These are phyloP conservation scores for Cordyceps fumosorosea DNA, from an alignment of 2,329 filamentous ascomycete genomes.

Conservation along the genomic window DNA sequence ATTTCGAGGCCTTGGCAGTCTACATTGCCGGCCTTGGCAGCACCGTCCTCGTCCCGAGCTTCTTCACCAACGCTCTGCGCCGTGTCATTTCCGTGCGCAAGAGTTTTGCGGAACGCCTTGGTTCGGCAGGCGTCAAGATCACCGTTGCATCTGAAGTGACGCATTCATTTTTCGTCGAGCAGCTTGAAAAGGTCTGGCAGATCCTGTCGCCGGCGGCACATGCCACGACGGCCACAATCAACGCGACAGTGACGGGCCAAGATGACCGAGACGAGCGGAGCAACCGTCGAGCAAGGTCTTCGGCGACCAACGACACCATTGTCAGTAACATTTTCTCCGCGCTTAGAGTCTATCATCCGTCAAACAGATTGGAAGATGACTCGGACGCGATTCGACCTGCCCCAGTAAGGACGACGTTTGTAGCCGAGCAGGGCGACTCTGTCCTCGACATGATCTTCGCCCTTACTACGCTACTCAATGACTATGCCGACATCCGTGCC, in stretches of 20 bases:
- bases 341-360: too few relatives aligned
- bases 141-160: neutral
- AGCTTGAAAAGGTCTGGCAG: neutral
- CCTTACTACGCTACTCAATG: constrained; percentile 11
- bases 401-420: constrained; percentile 7
- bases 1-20: neutral
- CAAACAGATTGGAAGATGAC: constrained; percentile 14
- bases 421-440: constrained; percentile 14
- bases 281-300: too few relatives aligned
- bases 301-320: too few relatives aligned
- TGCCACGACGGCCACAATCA: neutral
- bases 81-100: neutral
- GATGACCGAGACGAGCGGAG: too few relatives aligned
- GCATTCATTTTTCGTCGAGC: neutral
- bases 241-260: neutral
- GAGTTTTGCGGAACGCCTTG: neutral
- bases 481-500: constrained; percentile 10
- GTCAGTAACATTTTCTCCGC: too few relatives aligned
- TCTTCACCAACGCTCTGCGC: neutral
- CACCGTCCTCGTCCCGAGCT: neutral
- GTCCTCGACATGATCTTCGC: constrained; percentile 14
- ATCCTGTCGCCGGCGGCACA: neutral
- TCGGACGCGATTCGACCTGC: constrained; percentile 7
- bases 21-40: neutral
- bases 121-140: neutral